Conservation (phyloP, 1,139 yeast genomes). For the Chernovozyma aurita region DNA sequence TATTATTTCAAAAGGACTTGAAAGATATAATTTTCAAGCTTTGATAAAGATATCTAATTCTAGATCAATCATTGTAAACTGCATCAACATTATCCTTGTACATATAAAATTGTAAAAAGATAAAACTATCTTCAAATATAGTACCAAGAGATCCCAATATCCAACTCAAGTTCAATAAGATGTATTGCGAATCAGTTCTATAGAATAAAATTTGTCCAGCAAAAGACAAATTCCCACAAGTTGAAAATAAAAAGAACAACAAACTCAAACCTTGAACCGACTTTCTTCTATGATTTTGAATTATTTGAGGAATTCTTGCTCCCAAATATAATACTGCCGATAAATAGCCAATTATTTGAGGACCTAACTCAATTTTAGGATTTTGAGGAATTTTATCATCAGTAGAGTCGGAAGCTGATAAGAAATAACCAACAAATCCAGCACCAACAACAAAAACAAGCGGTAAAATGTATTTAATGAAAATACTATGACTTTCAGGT, state of each 20-base stretch:
- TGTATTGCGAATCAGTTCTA: slow-evolving; percentile 57
- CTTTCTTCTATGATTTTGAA: slow-evolving; percentile 62
- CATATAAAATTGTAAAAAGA: slow-evolving; percentile 61
- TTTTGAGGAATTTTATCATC: slow-evolving; percentile 15
- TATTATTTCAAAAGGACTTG: no score
- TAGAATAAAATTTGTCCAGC: slow-evolving; percentile 70
- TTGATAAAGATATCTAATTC: no score
- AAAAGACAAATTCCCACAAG: slow-evolving; percentile 72
- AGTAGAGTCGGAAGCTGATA: slow-evolving; percentile 28
- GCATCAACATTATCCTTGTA: slow-evolving; percentile 32
- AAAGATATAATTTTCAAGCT: no score
- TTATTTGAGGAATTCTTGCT: slow-evolving; percentile 76
- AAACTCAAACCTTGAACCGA: slow-evolving; percentile 74
- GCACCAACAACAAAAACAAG: slow-evolving; percentile 60
- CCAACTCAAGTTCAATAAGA: slow-evolving; percentile 67
- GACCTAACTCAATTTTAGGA: slow-evolving; percentile 42
- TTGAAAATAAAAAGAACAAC: slow-evolving; percentile 69
- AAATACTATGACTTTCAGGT: slow-evolving; percentile 40
- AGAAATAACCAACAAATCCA: slow-evolving; percentile 59
- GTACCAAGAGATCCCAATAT: slow-evolving; percentile 72
- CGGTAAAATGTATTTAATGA: slow-evolving; percentile 55
- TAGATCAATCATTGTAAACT: no score
- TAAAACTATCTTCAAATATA: slow-evolving; percentile 59
- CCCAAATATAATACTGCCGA: slow-evolving; percentile 69
- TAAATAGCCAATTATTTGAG: slow-evolving; percentile 67